Base-by-base conservation (phyloP, 2,329 filamentous ascomycete species). In the Neobulgaria alba region DNA sequence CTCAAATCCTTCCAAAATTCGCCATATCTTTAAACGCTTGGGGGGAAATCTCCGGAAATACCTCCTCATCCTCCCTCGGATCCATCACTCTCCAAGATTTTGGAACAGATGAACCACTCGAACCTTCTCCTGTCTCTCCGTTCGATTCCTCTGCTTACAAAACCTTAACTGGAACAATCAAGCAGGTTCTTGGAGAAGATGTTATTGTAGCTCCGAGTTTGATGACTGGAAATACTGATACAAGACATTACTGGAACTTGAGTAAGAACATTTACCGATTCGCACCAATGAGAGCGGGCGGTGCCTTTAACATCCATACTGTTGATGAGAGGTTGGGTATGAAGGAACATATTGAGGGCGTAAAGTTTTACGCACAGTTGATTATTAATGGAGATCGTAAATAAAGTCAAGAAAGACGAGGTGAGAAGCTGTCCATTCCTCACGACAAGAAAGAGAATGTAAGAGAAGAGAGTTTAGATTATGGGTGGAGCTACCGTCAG, bases 1-100 rank as follows among this genome's bases (percentile, higher is more conserved):
- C 67, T 29, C 67, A 71, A 47, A 66, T 69, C 18, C 55, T 76
- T 14, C 61, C 59, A 1, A 43, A 46, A 10, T 52, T 48, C 31
- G 29, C 46, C 10, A 19, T 53, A 15, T 41, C 51, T 2, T 59
- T 67, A 33, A 63, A 66, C 2, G 73, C 73, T 45, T 62, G 67
- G 46, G 63, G 60, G n/a, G 55, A 61, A 15, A 53, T 61, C 4
- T 38, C 50, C 1, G 44, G 41, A 31, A 52, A 58, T 19, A 45
- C 43, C 5, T 41, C 48, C 0, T 43, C 50, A 12, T 26, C 43
- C 7, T 43, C 57, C 4, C 41, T 49, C 14, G 65, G 63, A 18
- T 61, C 61, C 1, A 59, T 68, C 16, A 50, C 60, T 7, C 53
- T 68, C 5, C 55, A 49, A 10, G 36, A 50, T 17, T 50, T 51